These are phyloP conservation scores for Aspergillus diversus DNA, from an alignment of 495 filamentous ascomycete species.

Conservation along the genomic window DNA sequence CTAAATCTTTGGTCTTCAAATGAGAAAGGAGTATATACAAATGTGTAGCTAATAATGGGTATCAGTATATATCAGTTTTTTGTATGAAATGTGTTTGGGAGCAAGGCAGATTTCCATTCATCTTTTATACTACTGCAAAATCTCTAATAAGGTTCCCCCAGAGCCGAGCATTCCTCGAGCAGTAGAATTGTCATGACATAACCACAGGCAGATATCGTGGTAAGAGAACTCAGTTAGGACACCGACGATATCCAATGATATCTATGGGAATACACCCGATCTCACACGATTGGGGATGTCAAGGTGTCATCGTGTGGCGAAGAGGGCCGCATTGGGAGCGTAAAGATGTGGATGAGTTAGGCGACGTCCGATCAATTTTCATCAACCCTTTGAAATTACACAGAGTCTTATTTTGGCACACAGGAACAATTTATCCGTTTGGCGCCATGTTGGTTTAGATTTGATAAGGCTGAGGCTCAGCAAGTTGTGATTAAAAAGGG, in stretches of 20 bases:
- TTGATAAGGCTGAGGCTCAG: background rate
- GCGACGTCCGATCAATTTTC: background rate
- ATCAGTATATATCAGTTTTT: no score
- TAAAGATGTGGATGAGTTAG: background rate
- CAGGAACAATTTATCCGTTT: background rate
- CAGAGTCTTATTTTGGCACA: background rate
- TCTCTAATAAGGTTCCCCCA: background rate
- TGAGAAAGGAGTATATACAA: no score
- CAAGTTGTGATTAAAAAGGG: background rate
- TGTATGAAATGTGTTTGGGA: no score
- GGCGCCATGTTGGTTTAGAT: background rate
- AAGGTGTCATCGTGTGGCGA: background rate
- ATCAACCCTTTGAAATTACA: background rate
- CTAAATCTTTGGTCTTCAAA: background rate
- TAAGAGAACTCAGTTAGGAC: background rate
- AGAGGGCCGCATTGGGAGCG: background rate
- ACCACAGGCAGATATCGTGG: background rate
- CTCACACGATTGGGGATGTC: background rate
- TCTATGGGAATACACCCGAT: background rate
- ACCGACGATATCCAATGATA: background rate
- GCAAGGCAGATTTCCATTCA: background rate
- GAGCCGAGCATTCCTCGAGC: background rate
- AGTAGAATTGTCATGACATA: constrained; percentile 1
- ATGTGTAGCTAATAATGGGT: no score
- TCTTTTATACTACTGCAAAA: background rate